Evolutionary conservation across 192 early-diverging fungal genomes (phyloP), one percentile per base, ranked within the genome.

Genomic region (Coemansia sp.): DNA sequence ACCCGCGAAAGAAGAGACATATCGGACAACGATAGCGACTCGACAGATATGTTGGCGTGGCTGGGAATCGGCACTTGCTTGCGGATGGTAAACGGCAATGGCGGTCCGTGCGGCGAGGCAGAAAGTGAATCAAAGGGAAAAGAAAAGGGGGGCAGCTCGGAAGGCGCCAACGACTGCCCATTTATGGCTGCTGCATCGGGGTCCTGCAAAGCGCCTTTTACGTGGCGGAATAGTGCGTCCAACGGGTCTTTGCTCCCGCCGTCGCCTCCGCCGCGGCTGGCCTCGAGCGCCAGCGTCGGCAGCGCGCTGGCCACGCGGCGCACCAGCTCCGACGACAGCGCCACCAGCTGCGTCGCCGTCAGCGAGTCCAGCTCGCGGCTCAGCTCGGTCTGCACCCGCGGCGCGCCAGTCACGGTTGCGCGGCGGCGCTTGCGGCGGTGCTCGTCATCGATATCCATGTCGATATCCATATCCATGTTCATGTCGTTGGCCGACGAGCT

Each of bases 241-340:
- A 55, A 19, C 5, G 22, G 18, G 16, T 40, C 49, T 1, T 22
- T 22, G 43, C 43, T n/a, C 27, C 28, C 53, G 10, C 52, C 32
- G 32, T 19, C 52, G 31, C 38, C 18, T 18, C 58, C 6, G 33
- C 47, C n/a, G 56, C 30, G 8, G 64, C 65, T 23, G 6, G 64
- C 71, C 54, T 78, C 75, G 7, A 49, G 30, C 22, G 74, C 74
- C 30, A 77, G 57, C 58, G 50, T 35, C 2, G 76, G 76, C 62
- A 79, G 54, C 42, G 71, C 69, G 6, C 46, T 44, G 5, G 76
- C 76, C 29, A 79, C 76, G 3, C 76, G 69, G 23, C 64, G 69
- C 48, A 72, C 65, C 51, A 79, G 76, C 62, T 69, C 69, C 11
- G 76, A 71, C 44, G 76, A 72, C 59, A 79, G 59, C 38, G 76